Percentiles rank a stretch among this genome's conserved stretches.
Conservation (phyloP, 1,284 basidiomycete genomes). For the Moesziomyces parantarcticus region DNA sequence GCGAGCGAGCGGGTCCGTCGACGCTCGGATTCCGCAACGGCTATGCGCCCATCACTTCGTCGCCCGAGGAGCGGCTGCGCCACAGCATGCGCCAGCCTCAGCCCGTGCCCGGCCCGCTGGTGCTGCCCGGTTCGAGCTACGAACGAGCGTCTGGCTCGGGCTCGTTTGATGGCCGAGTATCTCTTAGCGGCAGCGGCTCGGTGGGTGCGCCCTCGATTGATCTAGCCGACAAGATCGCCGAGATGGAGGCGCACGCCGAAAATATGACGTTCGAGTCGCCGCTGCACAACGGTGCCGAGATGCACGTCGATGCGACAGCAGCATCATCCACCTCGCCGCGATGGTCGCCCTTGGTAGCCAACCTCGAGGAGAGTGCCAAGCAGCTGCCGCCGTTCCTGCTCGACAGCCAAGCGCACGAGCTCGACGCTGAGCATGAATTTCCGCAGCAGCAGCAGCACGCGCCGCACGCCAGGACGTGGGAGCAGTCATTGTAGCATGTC, state of each 20-base stretch:
- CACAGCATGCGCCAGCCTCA: conserved; percentile 47
- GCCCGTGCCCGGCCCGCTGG: conserved; percentile 19
- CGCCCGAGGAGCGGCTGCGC: conserved; percentile 40
- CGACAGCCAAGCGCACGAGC: conserved; percentile 8
- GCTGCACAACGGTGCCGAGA: conserved; percentile 11
- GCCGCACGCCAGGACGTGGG: too few species aligned
- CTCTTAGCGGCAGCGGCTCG: conserved; percentile 31
- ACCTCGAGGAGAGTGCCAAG: conserved; percentile 19
- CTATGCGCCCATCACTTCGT: conserved; percentile 42
- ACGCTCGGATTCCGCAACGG: conserved; percentile 48
- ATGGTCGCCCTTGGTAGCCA: conserved; percentile 29
- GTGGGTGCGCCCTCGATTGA: conserved; percentile 37
- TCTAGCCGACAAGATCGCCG: conserved; percentile 51
- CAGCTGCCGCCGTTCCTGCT: conserved; percentile 14
- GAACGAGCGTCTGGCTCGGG: conserved; percentile 25
- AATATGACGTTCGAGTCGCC: conserved; percentile 41
- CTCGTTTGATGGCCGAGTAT: conserved; percentile 30
- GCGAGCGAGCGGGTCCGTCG: conserved; percentile 43
- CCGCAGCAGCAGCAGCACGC: too few species aligned
- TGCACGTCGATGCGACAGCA: neutral
- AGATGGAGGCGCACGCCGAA: conserved; percentile 56
- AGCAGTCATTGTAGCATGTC: too few species aligned
- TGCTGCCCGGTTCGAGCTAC: conserved; percentile 13
- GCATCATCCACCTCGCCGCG: conserved; percentile 2
- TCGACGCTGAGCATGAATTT: neutral